A percentile compares a stretch with the other conserved stretches of the same genome.
phyloP scores from a whole-genome alignment of 2,329 filamentous ascomycete genomes.

The Sclerotinia trifoliorum region DNA sequence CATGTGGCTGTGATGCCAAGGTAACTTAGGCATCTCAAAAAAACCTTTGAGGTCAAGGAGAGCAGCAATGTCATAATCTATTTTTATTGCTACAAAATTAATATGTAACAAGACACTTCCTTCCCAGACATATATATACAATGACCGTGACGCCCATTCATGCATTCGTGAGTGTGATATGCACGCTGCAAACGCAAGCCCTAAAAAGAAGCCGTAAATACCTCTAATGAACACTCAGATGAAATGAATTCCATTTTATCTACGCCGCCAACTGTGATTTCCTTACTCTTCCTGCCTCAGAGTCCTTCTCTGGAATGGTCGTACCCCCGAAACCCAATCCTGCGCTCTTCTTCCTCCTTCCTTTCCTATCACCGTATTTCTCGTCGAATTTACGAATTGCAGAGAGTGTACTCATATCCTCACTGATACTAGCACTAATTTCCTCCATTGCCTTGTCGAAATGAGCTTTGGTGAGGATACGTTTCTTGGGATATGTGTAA shows the following conservation, averaged over 20 bases:
- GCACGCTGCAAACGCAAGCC: constrained; percentile 7
- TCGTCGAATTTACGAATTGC: constrained; percentile 95
- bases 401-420: constrained; percentile 84
- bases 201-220: constrained; percentile 19
- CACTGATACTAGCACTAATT: constrained; percentile 87
- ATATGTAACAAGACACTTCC: neutral
- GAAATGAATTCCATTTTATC: neutral
- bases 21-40: no score
- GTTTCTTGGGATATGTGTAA: constrained; percentile 61
- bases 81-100: constrained; percentile 13
- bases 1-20: no score
- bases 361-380: constrained; percentile 81
- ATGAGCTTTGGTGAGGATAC: constrained; percentile 65
- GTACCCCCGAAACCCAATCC: constrained; percentile 57
- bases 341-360: constrained; percentile 57
- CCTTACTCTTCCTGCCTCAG: constrained; percentile 38
- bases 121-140: constrained; percentile 3
- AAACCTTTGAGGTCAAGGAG: neutral
- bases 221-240: neutral
- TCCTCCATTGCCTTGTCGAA: constrained; percentile 85
- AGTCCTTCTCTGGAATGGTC: constrained; percentile 36
- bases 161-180: constrained; percentile 4
- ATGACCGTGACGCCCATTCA: constrained; percentile 12
- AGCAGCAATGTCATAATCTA: neutral
- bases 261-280: constrained; percentile 31